These are phyloP conservation scores for Helianthus annuus DNA, from an alignment of 129 eudicot genomes.

Conservation along the genomic window HanXRQr2.0-SUNRISE NC_035434.2:158790993-158791492, in stretches of 20 bases:
- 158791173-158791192: constrained; percentile 39
- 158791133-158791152: constrained; percentile 35
- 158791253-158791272: neutral
- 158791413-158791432: neutral
- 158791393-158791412: neutral
- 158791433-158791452: neutral
- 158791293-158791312: neutral
- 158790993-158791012: neutral
- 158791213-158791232: constrained; percentile 37
- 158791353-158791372: constrained; percentile 6
- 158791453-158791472: neutral
- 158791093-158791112: constrained; percentile 34
- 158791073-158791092: constrained; percentile 39
- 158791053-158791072: constrained; percentile 29
- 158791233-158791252: constrained; percentile 7
- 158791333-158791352: constrained; percentile 14
- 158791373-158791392: neutral
- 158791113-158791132: constrained; percentile 26
- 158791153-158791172: constrained; percentile 44
- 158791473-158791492: too few species aligned
- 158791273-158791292: neutral
- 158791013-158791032: neutral
- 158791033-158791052: neutral
- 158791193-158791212: constrained; percentile 36
- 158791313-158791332: neutral